Conservation (phyloP, 2,329 filamentous ascomycete species). For the Dactylellina haptotyla region DNA sequence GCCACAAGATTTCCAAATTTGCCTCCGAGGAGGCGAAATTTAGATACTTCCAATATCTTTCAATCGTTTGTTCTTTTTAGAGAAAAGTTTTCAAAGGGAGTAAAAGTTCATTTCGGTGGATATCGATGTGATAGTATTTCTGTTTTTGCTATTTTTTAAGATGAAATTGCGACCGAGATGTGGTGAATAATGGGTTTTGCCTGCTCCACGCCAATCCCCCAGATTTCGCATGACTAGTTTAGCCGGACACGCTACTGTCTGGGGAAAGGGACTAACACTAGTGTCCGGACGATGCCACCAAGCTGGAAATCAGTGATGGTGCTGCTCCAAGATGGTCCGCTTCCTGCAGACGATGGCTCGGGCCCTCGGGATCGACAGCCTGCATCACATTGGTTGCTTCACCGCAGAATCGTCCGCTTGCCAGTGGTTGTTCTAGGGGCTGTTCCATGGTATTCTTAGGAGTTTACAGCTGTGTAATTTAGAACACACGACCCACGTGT, state of each 20-base stretch:
- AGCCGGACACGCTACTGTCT: constrained; percentile 27
- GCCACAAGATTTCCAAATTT: not conserved
- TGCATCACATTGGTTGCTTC: not conserved
- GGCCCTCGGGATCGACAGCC: constrained; percentile 30
- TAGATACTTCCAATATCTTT: not conserved
- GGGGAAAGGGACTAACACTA: constrained; percentile 11
- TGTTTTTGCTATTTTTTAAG: no score
- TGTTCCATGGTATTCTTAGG: constrained; percentile 27
- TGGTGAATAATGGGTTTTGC: no score
- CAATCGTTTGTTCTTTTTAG: not conserved
- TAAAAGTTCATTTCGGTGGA: not conserved
- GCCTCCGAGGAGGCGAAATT: not conserved
- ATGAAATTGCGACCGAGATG: not conserved
- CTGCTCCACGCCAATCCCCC: no score
- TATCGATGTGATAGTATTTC: no score
- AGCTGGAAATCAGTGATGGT: no score
- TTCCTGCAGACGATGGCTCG: constrained; percentile 17
- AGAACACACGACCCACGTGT: constrained; percentile 34
- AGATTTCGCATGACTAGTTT: constrained; percentile 24
- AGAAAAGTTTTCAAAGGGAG: not conserved
- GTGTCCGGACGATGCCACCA: no score
- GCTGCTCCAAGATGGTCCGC: not conserved
- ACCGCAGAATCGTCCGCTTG: not conserved
- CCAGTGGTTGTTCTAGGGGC: not conserved
- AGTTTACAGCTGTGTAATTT: constrained; percentile 13